Evolutionary conservation across 2,329 filamentous ascomycete species (phyloP).

Genomic region (Dendrostoma leiphaemia): DNA sequence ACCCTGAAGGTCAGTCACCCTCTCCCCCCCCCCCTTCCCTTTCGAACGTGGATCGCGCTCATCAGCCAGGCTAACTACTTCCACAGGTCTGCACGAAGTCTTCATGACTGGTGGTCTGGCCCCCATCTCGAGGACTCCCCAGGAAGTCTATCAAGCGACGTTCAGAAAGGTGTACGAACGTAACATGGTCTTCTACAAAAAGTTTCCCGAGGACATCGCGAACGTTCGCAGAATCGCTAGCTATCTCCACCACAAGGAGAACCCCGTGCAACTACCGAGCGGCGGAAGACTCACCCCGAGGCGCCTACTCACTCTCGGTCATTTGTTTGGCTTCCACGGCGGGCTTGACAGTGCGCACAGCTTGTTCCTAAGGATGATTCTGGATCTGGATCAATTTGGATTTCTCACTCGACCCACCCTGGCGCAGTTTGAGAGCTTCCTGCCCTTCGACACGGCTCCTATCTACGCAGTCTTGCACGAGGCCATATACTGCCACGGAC

Average conservation of each 20-base stretch:
- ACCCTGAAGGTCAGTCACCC: no score
- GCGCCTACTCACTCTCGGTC: conserved; percentile 74
- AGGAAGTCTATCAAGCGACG: conserved; percentile 72
- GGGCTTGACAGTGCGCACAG: conserved; percentile 75
- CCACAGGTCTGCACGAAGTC: conserved; percentile 74
- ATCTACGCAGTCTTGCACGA: conserved; percentile 89
- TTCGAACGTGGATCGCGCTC: no score
- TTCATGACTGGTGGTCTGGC: conserved; percentile 85
- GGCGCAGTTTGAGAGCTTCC: conserved; percentile 62
- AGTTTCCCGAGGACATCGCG: conserved; percentile 78
- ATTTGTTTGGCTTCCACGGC: conserved; percentile 76
- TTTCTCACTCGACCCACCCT: conserved; percentile 72
- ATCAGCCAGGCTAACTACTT: no score
- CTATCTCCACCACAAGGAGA: conserved; percentile 57
- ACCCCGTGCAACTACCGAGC: conserved; percentile 61
- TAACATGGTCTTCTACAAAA: conserved; percentile 77
- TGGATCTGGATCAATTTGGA: conserved; percentile 75
- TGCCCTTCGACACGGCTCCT: conserved; percentile 71
- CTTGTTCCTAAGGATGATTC: conserved; percentile 65
- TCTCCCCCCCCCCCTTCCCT: no score
- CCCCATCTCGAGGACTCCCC: conserved; percentile 68
- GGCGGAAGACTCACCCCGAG: conserved; percentile 71
- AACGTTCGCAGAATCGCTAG: conserved; percentile 64
- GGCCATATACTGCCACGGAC: conserved; percentile 76
- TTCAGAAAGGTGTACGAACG: conserved; percentile 69